Base-by-base conservation (phyloP, 2,329 filamentous ascomycete genomes). In the Thelonectria blattea region DNA sequence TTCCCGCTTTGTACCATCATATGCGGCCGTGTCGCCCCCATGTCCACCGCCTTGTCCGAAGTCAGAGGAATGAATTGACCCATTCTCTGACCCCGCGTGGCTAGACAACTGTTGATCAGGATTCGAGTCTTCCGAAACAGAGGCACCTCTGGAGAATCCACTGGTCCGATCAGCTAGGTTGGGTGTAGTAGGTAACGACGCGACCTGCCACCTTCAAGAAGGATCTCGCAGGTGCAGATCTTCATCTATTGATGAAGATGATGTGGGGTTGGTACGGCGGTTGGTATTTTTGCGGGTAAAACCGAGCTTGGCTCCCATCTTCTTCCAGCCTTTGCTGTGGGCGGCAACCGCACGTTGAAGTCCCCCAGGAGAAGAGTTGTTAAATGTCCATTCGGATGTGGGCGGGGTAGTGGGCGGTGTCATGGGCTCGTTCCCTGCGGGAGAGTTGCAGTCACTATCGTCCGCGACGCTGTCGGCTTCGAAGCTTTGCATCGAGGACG, bases 331-430 rank as follows among this genome's bases (percentile, higher is more conserved):
- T 58, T 83, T 86, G 65, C 76, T 84, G 68, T 84, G 81, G 2
- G 81, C 82, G 37, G 81, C 81, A 51, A 85, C 79, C 14, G 83
- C 83, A 57, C 83, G 79, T 50, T 85, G 83, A 20, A 86, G 74
- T 14, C 80, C 79, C n/a, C 80, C 81, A 0, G 83, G 83, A 5
- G 84, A 84, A 1, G 80, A 24, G 10, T 56, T 74, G 62, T 76
- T 77, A 64, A 85, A 83, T 3, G 76, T 73, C 76, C 81, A 86
- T 62, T 88, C 84, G 0, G 85, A 82, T 1, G 83, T 85, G 0
- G 90, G 89, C 34, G 91, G 89, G 3, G 88, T 91, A 2, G 85
- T 91, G 1, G 90, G 90, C 0, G 91, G 91, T 3, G 91, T 93
- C 80, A 92, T 88, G 3, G 83, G 89, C 70, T 89, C 88, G 61